A percentile compares a stretch with the other conserved stretches of the same genome.
These are phyloP conservation scores for Ottelia alismoides DNA, from an alignment of 106 monocot genomes.

Conservation along the genomic window DNA sequence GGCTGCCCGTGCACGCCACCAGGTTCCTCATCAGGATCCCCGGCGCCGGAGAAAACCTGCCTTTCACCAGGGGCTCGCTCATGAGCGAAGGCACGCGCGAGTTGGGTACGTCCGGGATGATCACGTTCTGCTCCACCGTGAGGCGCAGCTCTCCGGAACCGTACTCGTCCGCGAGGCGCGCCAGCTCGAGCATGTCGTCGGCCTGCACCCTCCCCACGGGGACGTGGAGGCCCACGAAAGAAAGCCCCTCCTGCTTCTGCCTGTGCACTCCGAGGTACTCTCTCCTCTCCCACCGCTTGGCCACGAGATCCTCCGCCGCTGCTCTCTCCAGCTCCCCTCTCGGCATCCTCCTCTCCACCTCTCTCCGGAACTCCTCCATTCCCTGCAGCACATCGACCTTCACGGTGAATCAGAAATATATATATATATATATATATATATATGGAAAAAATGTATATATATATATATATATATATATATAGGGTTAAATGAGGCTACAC, in stretches of 20 bases:
- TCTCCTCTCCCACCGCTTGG: slow-evolving; percentile 53
- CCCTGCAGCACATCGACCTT: slow-evolving; percentile 25
- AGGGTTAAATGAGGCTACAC: too few relatives aligned
- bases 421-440: too few relatives aligned
- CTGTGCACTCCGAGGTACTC: slow-evolving; percentile 82
- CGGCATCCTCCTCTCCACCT: slow-evolving; percentile 83
- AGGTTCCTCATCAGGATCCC: slow-evolving; percentile 56
- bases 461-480: too few relatives aligned
- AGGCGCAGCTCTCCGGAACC: slow-evolving; percentile 81
- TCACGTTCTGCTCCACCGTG: slow-evolving; percentile 87
- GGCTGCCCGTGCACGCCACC: slow-evolving; percentile 93
- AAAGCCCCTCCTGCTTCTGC: slow-evolving; percentile 63
- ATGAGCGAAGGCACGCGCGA: slow-evolving; percentile 28
- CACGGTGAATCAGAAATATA: not conserved
- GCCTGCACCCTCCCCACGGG: slow-evolving; percentile 79
- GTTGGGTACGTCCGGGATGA: slow-evolving; percentile 61
- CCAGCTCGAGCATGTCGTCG: slow-evolving; percentile 72
- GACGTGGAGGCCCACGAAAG: slow-evolving; percentile 70
- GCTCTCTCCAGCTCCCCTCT: slow-evolving; percentile 32
- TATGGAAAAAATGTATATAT: too few relatives aligned
- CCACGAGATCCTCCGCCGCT: slow-evolving; percentile 42
- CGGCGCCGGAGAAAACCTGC: slow-evolving; percentile 46
- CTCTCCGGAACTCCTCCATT: slow-evolving; percentile 68
- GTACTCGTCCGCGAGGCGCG: slow-evolving; percentile 64
- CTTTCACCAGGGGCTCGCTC: slow-evolving; percentile 44